These are phyloP conservation scores for Microbotryum silenes-acaulis DNA, from an alignment of 1,284 basidiomycete genomes.

Conservation along the genomic window DNA sequence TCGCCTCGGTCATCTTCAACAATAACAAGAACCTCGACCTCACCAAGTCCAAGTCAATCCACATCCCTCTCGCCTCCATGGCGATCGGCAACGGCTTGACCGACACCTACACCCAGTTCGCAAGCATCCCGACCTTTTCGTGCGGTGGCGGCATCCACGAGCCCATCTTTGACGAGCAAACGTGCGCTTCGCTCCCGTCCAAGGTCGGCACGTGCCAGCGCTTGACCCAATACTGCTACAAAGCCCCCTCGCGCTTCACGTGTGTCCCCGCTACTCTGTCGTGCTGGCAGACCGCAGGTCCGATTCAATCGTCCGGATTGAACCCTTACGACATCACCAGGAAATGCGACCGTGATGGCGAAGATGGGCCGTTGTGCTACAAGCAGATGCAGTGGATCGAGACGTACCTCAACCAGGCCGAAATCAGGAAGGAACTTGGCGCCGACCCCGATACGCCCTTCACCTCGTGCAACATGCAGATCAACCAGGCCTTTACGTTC, in stretches of 20 bases:
- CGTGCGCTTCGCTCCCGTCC: slow-evolving; percentile 40
- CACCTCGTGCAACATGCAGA: slow-evolving; percentile 51
- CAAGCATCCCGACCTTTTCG: slow-evolving; percentile 63
- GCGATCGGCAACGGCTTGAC: slow-evolving; percentile 76
- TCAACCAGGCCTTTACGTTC: slow-evolving; percentile 41
- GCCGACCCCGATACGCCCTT: slow-evolving; percentile 54
- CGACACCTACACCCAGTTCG: slow-evolving; percentile 51
- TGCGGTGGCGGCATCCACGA: slow-evolving; percentile 50
- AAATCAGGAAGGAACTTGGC: slow-evolving; percentile 66
- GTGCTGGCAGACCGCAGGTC: slow-evolving; percentile 36
- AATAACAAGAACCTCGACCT: slow-evolving; percentile 52
- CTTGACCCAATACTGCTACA: slow-evolving; percentile 40
- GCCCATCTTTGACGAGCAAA: slow-evolving; percentile 41
- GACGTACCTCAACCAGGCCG: slow-evolving; percentile 50
- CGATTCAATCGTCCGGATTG: slow-evolving; percentile 46
- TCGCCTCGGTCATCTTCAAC: slow-evolving; percentile 65
- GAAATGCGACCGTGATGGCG: slow-evolving; percentile 57
- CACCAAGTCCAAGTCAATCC: slow-evolving; percentile 40
- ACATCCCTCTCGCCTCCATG: slow-evolving; percentile 66
- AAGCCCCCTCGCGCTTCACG: slow-evolving; percentile 46
- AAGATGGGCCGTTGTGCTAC: slow-evolving; percentile 61
- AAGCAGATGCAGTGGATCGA: slow-evolving; percentile 70
- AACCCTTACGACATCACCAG: slow-evolving; percentile 59
- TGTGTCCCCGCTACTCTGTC: slow-evolving; percentile 49
- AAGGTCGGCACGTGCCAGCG: slow-evolving; percentile 42